These are phyloP conservation scores for Rhytidhysteron rufulum DNA, from an alignment of 2,329 filamentous ascomycete genomes.

Conservation along the genomic window DNA sequence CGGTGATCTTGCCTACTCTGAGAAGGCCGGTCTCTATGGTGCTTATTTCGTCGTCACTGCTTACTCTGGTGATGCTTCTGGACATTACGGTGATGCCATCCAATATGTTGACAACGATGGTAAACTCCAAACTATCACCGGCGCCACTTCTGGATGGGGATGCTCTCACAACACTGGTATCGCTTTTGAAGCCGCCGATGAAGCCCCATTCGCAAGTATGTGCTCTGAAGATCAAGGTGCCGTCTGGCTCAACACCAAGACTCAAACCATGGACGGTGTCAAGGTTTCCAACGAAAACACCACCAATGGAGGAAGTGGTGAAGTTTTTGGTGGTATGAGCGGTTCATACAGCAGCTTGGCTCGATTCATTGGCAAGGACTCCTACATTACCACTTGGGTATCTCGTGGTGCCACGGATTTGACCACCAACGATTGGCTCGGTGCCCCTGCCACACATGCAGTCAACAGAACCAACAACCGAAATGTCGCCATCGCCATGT, in stretches of 20 bases:
- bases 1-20: constrained; percentile 60
- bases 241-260: constrained; percentile 62
- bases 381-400: constrained; percentile 62
- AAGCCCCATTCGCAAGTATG: constrained; percentile 55
- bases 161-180: constrained; percentile 65
- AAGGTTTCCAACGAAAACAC: constrained; percentile 62
- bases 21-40: constrained; percentile 53
- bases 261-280: constrained; percentile 54
- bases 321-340: constrained; percentile 61
- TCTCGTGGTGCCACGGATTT: constrained; percentile 57
- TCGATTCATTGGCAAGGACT: constrained; percentile 48
- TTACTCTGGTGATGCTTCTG: constrained; percentile 51
- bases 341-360: constrained; percentile 58
- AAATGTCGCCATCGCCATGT: constrained; percentile 56
- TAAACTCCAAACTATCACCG: constrained; percentile 48
- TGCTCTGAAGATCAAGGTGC: constrained; percentile 61
- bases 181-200: constrained; percentile 58
- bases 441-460: constrained; percentile 51
- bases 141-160: constrained; percentile 56
- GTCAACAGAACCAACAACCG: constrained; percentile 55
- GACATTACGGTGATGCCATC: constrained; percentile 58
- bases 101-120: constrained; percentile 50
- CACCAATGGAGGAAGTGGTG: constrained; percentile 56
- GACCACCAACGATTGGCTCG: constrained; percentile 56
- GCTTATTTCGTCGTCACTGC: constrained; percentile 61